Conservation (phyloP, 306 rosid species). For the Prunus mongolica region DNA sequence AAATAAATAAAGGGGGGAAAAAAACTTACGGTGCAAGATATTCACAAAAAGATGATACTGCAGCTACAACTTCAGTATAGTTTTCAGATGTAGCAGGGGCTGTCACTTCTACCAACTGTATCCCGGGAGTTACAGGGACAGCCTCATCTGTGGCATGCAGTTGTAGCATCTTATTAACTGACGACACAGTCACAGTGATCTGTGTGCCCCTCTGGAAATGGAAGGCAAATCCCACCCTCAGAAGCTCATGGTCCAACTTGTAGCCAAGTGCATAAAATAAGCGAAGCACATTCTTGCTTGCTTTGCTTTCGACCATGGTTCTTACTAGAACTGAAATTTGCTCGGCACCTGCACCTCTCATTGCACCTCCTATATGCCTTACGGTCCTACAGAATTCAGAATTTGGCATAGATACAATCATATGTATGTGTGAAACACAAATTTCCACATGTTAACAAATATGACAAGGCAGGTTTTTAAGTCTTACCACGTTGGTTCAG, state of each 20-base stretch:
- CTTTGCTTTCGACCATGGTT: conserved; percentile 85
- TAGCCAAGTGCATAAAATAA: conserved; percentile 79
- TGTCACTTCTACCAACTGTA: conserved; percentile 92
- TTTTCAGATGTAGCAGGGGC: conserved; percentile 86
- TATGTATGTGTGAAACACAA: not conserved
- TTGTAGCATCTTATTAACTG: conserved; percentile 86
- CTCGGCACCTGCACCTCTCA: conserved; percentile 98
- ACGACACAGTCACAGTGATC: conserved; percentile 72
- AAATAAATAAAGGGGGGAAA: not conserved
- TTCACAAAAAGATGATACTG: conserved; percentile 84
- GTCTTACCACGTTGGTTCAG: conserved; percentile 78
- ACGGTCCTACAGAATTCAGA: conserved; percentile 55
- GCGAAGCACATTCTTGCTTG: conserved; percentile 80
- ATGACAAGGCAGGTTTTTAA: conserved; percentile 1
- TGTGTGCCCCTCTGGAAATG: conserved; percentile 67
- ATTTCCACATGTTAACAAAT: not conserved
- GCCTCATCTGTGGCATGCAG: conserved; percentile 89
- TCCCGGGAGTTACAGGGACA: conserved; percentile 84
- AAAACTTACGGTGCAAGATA: conserved; percentile 93
- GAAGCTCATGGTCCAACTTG: conserved; percentile 83
- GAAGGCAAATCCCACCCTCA: conserved; percentile 83
- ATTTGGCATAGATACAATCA: not conserved
- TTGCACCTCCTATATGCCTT: conserved; percentile 84
- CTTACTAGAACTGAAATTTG: conserved; percentile 88
- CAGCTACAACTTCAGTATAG: conserved; percentile 65